Evolutionary conservation across 2,329 filamentous ascomycete species (phyloP), one percentile per base, ranked within the genome.

Genomic region (Aphanocladium album): DNA sequence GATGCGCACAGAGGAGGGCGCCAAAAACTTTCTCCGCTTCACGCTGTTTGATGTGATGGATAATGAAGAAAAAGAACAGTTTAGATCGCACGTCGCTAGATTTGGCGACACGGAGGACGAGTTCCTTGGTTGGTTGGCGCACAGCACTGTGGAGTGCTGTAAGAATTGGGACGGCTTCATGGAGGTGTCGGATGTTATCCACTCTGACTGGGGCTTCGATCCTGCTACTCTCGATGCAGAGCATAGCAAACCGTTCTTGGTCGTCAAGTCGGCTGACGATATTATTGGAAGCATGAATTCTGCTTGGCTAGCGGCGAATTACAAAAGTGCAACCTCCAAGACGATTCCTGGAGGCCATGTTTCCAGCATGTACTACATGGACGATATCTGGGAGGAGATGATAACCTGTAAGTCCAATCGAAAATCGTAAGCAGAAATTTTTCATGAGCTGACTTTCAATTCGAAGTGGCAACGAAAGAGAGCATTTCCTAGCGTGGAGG

Each of bases 141-240:
- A n/a, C 1, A 51, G 62, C 6, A 50, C 63, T 0, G 54, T 67
- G 21, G 55, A 35, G 49, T 64, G 56, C 21, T 63, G 52, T 30
- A 21, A 59, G 12, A 63, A 64, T n/a, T 69, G 66, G 65, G 65
- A 66, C 27, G 67, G 66, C 7, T 69, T 68, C 27, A 62, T 66
- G 53, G 65, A 69, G 23, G 65, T 66, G 37, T 62, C 64, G 1
- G 66, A 67, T 47, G 64, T 67, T 25, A 60, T 69, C 21, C 64
- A 66, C 57, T 63, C 64, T 1, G 65, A 68, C 33, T 68, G 67
- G 66, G 67, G 66, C 2, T 67, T 67, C 43, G 60, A 64, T 7
- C 64, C 65, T 3, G 41, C 47, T 2, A 43, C 45, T 21, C 51
- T 68, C 1, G 65, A 67, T 25, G 55, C 63, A 7, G 65, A 66